phyloP scores from a whole-genome alignment of 2,329 filamentous ascomycete species.

The Dactylellina drechsleri region DNA sequence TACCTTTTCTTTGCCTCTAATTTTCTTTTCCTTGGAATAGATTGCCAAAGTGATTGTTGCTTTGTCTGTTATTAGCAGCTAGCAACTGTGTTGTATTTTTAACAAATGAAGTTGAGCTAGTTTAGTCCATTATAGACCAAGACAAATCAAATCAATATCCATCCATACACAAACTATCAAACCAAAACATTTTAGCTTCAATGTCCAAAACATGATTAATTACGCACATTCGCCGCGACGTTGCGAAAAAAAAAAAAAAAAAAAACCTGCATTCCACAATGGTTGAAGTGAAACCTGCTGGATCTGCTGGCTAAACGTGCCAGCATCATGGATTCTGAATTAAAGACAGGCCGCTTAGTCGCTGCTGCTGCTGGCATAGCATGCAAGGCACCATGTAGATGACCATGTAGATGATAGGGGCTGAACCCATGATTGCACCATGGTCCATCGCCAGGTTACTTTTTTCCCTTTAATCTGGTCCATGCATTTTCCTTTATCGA shows the following conservation, averaged over 20 bases:
- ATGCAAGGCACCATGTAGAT: slow-evolving; percentile 54
- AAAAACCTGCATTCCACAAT: slow-evolving; percentile 28
- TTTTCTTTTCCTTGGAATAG: slow-evolving; percentile 26
- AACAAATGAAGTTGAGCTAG: slow-evolving; percentile 28
- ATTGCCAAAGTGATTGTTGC: slow-evolving; percentile 24
- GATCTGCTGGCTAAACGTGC: slow-evolving; percentile 30
- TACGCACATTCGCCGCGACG: neutral
- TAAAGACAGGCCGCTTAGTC: neutral
- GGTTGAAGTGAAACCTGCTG: slow-evolving; percentile 54
- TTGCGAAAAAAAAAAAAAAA: neutral
- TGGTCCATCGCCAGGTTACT: no score
- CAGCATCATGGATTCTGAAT: slow-evolving; percentile 52
- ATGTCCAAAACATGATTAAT: neutral
- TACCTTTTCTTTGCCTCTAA: slow-evolving; percentile 1
- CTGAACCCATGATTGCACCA: slow-evolving; percentile 44
- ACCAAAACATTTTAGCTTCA: neutral
- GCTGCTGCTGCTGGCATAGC: no score
- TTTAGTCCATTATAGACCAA: slow-evolving; percentile 15
- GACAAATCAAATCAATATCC: neutral
- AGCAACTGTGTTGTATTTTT: slow-evolving; percentile 51
- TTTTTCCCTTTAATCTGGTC: no score
- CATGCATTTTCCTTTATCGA: slow-evolving; percentile 20
- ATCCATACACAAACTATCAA: slow-evolving; percentile 16
- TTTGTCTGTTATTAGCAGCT: slow-evolving; percentile 35
- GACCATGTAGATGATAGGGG: slow-evolving; percentile 52